phyloP scores from a whole-genome alignment of 441 rosid genomes.

The Omphalea diandra region DNA sequence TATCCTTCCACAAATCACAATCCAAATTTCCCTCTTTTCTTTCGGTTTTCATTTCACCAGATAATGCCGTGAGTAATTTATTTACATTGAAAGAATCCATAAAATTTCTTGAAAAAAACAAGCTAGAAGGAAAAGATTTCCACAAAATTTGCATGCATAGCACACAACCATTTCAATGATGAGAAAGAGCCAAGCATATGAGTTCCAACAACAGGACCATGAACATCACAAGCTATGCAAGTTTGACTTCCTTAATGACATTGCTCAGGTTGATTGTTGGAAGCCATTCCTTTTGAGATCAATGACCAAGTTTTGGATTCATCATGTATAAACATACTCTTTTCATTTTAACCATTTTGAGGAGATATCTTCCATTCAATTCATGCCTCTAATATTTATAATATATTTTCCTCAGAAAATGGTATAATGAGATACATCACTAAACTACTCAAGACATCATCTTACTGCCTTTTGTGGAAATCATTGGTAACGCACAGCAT shows the following conservation, averaged over 20 bases:
- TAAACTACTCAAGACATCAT: slow-evolving; percentile 11
- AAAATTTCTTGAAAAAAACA: not conserved
- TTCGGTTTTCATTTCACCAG: not conserved
- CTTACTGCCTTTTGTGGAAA: not conserved
- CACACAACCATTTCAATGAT: not conserved
- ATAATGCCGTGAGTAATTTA: not conserved
- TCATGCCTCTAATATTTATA: not conserved
- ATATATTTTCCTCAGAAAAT: not conserved
- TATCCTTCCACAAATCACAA: not conserved
- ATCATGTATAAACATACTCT: not conserved
- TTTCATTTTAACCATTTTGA: not conserved
- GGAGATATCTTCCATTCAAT: not conserved
- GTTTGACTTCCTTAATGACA: not conserved
- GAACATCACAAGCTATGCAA: not conserved
- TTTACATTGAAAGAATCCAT: not conserved
- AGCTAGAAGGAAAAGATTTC: slow-evolving; percentile 1
- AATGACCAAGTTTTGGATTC: not conserved
- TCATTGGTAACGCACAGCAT: slow-evolving; percentile 3
- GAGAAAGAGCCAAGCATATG: not conserved
- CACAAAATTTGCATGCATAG: not conserved
- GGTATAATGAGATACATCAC: no score
- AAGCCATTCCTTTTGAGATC: not conserved
- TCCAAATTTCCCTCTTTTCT: not conserved
- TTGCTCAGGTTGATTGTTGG: not conserved
- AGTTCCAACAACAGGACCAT: not conserved